phyloP scores from a whole-genome alignment of 2,329 filamentous ascomycete genomes.

The Paraphaeosphaeria minitans region DNA sequence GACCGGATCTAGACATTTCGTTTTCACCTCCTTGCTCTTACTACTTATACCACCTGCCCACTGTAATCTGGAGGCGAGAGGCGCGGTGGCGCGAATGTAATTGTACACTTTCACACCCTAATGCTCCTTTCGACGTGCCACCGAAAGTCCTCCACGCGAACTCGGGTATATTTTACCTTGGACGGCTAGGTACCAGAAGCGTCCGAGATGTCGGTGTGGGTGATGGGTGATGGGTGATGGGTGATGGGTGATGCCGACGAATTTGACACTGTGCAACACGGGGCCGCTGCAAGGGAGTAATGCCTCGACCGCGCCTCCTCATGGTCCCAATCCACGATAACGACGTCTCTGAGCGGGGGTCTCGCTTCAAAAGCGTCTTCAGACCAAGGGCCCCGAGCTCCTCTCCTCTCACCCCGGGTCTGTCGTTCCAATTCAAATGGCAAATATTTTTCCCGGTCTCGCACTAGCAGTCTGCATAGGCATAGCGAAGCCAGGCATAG shows the following conservation, averaged over 20 bases:
- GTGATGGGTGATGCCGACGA: not conserved
- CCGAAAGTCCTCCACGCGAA: not conserved
- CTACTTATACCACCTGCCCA: conserved; percentile 1
- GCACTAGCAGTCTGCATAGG: not conserved
- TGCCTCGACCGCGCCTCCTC: not conserved
- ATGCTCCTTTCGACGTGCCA: not conserved
- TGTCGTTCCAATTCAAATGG: too few relatives aligned
- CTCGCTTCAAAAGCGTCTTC: not conserved
- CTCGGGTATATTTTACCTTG: too few relatives aligned
- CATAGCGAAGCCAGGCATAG: too few relatives aligned
- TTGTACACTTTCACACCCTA: not conserved
- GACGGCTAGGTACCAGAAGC: too few relatives aligned
- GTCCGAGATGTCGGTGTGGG: too few relatives aligned
- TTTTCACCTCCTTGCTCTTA: not conserved
- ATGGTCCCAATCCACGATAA: not conserved
- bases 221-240: not conserved
- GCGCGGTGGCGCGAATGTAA: not conserved
- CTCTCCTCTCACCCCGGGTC: not conserved
- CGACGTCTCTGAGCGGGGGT: not conserved
- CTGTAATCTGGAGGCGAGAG: not conserved
- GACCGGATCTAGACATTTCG: conserved; percentile 3
- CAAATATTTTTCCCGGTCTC: not conserved
- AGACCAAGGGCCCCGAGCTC: not conserved
- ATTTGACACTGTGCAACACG: not conserved
- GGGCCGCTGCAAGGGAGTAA: not conserved